phyloP scores from a whole-genome alignment of 176 grass and related monocot genomes.

The Cymbopogon citratus region DNA sequence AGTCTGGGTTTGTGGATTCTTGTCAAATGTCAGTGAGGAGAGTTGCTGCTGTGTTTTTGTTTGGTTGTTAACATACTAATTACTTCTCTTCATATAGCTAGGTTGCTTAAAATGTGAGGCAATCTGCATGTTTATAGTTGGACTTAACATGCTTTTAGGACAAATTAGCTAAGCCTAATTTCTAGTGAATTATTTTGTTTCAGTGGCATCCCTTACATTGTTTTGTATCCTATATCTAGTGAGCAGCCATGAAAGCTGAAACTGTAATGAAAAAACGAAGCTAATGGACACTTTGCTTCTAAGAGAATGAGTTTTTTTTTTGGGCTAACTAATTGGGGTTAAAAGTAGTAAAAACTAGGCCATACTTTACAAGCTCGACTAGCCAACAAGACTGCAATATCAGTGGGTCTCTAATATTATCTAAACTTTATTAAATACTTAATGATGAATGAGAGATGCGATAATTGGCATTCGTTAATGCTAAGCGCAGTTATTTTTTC shows the following conservation, averaged over 20 bases:
- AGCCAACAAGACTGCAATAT: background rate
- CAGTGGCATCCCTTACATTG: background rate
- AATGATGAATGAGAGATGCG: background rate
- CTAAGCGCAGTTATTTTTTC: background rate
- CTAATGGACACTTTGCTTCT: background rate
- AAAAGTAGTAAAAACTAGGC: background rate
- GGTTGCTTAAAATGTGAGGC: background rate
- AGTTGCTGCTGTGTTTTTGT: background rate
- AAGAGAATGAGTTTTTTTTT: background rate
- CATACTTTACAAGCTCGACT: background rate
- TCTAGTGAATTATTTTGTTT: background rate
- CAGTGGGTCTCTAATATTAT: background rate
- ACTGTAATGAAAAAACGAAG: background rate
- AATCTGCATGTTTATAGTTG: background rate
- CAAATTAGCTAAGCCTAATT: background rate
- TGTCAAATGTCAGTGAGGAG: background rate
- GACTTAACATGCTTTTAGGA: background rate
- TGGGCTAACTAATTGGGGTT: background rate
- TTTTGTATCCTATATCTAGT: background rate
- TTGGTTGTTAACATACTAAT: background rate
- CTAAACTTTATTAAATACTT: background rate
- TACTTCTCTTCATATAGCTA: background rate
- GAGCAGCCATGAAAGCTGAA: background rate
- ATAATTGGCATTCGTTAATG: background rate
- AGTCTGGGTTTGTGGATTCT: background rate